Conservation (phyloP, 2,329 filamentous ascomycete genomes). For the Aphanoascus verrucosus region DNA sequence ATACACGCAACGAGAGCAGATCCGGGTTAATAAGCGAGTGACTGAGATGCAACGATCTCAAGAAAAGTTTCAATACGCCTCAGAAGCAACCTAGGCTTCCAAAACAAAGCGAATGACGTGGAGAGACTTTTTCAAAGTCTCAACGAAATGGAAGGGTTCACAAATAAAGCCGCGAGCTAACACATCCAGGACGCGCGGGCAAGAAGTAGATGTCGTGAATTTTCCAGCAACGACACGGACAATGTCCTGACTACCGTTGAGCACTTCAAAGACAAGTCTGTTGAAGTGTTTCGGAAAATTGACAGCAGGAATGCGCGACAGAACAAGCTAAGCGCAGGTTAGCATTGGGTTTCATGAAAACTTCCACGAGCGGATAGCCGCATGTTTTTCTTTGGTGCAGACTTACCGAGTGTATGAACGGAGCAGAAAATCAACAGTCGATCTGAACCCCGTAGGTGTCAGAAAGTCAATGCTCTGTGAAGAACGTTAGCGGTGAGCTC, state of each 20-base stretch:
- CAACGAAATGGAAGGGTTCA: conserved; percentile 21
- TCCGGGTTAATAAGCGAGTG: conserved; percentile 37
- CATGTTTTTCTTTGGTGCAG: neutral
- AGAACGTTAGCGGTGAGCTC: neutral
- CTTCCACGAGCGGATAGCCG: neutral
- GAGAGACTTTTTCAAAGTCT: conserved; percentile 28
- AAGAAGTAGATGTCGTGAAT: neutral
- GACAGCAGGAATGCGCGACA: neutral
- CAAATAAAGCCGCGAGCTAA: conserved; percentile 25
- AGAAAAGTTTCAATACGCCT: conserved; percentile 25
- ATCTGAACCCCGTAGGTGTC: neutral
- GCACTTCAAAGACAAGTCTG: neutral
- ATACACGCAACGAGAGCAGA: conserved; percentile 33
- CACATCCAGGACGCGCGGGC: conserved; percentile 21
- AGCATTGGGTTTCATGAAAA: neutral
- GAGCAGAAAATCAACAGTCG: conserved; percentile 4
- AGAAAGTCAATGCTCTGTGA: neutral
- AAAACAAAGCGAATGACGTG: conserved; percentile 36
- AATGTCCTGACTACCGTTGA: neutral
- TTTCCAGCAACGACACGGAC: neutral
- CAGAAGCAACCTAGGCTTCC: conserved; percentile 27
- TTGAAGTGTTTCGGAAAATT: conserved; percentile 4
- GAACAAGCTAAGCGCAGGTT: neutral
- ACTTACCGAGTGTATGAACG: conserved; percentile 23
- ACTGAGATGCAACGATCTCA: conserved; percentile 33